phyloP scores from a whole-genome alignment of 495 filamentous ascomycete genomes.

The Letharia lupina region DNA sequence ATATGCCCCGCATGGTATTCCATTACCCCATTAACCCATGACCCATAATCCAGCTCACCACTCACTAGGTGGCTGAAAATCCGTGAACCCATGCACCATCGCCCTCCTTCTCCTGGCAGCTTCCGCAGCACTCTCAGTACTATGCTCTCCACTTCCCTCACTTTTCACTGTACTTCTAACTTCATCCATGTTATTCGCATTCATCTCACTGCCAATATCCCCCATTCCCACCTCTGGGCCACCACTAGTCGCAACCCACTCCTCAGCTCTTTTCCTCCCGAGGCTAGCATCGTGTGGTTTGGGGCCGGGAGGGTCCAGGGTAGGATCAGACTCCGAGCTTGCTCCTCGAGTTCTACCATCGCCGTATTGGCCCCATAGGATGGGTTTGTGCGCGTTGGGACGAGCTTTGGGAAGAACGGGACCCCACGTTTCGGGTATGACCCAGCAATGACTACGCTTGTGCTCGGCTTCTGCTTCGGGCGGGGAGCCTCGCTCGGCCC shows the following conservation, averaged over 20 bases:
- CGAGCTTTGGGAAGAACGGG: slow-evolving; percentile 26
- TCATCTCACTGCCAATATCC: slow-evolving; percentile 19
- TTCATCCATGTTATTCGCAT: slow-evolving; percentile 14
- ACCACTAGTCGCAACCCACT: slow-evolving; percentile 23
- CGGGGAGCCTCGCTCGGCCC: slow-evolving; percentile 33
- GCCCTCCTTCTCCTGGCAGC: slow-evolving; percentile 25
- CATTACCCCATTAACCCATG: not conserved
- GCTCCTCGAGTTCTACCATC: slow-evolving; percentile 23
- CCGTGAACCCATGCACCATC: slow-evolving; percentile 27
- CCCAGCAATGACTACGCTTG: slow-evolving; percentile 55
- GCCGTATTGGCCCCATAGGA: slow-evolving; percentile 27
- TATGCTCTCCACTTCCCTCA: slow-evolving; percentile 14
- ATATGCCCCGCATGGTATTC: not conserved
- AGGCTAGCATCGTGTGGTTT: slow-evolving; percentile 18
- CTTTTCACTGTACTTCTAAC: slow-evolving; percentile 15
- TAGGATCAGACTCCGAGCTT: slow-evolving; percentile 16
- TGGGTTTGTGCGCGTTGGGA: slow-evolving; percentile 25
- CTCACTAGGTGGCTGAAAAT: slow-evolving; percentile 25
- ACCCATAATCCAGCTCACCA: slow-evolving; percentile 18
- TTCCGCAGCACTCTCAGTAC: slow-evolving; percentile 18
- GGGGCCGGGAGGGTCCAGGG: slow-evolving; percentile 6
- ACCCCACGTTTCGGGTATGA: slow-evolving; percentile 40
- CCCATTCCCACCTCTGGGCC: slow-evolving; percentile 12
- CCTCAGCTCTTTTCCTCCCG: slow-evolving; percentile 23
- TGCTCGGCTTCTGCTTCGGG: slow-evolving; percentile 47